A percentile compares a stretch with the other conserved stretches of the same genome.
These are phyloP conservation scores for Linnemannia elongata DNA, from an alignment of 192 early-diverging fungal species.

Conservation along the genomic window DNA sequence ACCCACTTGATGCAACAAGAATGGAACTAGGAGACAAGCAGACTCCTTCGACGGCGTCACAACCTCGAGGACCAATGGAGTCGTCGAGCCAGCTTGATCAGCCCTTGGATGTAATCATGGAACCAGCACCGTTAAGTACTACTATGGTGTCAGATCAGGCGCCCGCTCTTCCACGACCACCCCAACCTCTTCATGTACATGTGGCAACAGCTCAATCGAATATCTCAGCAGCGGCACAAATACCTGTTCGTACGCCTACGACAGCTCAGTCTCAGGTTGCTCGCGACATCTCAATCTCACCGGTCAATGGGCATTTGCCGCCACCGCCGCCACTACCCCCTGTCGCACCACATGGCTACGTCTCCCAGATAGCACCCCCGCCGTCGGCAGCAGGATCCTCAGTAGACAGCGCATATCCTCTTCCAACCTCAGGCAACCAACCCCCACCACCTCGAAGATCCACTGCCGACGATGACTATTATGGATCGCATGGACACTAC, in stretches of 20 bases:
- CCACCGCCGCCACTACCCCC: conserved; percentile 46
- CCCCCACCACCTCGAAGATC: conserved; percentile 39
- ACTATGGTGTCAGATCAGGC: neutral
- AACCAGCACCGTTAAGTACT: neutral
- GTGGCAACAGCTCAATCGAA: neutral
- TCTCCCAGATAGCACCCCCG: conserved; percentile 2
- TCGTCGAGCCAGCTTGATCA: neutral
- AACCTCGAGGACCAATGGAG: neutral
- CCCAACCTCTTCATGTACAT: conserved; percentile 12
- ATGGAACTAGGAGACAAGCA: neutral
- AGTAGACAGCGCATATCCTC: conserved; percentile 15
- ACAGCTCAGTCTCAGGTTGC: neutral
- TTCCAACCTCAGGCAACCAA: conserved; percentile 6
- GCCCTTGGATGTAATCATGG: neutral
- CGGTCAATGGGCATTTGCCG: conserved; percentile 22
- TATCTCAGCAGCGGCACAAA: neutral
- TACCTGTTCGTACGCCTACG: neutral
- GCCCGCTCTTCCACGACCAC: conserved; percentile 24
- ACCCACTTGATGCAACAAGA: neutral
- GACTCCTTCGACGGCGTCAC: neutral
- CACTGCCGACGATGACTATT: conserved; percentile 30
- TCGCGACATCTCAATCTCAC: neutral
- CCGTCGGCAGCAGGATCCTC: conserved; percentile 2
- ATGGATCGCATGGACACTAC: conserved; percentile 53
- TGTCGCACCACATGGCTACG: conserved; percentile 21